Evolutionary conservation across 345 rosid species (phyloP), one percentile per base, ranked within the genome.

Genomic region (Arabidopsis suecica): DNA sequence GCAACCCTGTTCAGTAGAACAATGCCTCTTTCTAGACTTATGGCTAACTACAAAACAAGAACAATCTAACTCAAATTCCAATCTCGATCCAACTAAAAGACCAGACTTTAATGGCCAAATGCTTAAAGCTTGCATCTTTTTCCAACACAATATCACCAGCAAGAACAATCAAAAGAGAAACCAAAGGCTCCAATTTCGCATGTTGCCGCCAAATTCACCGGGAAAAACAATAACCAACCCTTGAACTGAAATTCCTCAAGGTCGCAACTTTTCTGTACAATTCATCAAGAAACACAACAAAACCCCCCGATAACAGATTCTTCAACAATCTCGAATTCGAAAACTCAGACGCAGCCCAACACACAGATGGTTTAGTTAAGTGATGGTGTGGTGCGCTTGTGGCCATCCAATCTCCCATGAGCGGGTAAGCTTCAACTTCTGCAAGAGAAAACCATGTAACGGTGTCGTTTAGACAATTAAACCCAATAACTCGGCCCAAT

Each of bases 91-190:
- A 28, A 70, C 76, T 36, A 75, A 84, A 51, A 81, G 78, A 80
- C 88, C 89, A 79, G 0, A 64, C 45, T 74, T 74, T 34, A 59
- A 64, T 7, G 79, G 82, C 68, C 69, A 79, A 25, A 69, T 50
- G 72, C 79, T 63, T 73, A 88, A 86, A 88, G 87, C 76, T 85
- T 88, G 94, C 97, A 91, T 94, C 68, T 79, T 87, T 86, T 68
- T 4, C 41, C 44, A 22, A 49, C 9, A 36, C 25, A 72, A 59
- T 20, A 36, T 74, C 51, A 71, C 58, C 36, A 72, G 59, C 30
- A 37, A 61, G 44, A 44, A 45, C 66, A 69, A 64, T 37, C 59
- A 77, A 51, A 22, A 22, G 28, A 58, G 23, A 58, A 36, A 49
- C 73, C 79, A 75, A 49, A 50, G 1, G 55, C 68, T 60, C 61